Percentiles rank a stretch among this genome's conserved stretches.
These are phyloP conservation scores for Arctium lappa DNA, from an alignment of 129 eudicot genomes.

Conservation along the genomic window DNA sequence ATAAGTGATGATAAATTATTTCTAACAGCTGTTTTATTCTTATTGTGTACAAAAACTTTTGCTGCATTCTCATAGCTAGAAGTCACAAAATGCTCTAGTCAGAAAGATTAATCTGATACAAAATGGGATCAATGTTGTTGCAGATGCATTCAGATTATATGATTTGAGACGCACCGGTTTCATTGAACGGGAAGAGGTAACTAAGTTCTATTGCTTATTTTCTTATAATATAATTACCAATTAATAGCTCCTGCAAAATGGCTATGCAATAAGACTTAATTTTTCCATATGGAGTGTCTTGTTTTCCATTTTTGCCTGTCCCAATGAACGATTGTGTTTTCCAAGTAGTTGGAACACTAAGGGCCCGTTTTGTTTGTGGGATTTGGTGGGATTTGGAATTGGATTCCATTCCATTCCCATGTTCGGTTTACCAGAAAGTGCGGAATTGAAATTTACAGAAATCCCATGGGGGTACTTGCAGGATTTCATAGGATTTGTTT, in stretches of 20 bases:
- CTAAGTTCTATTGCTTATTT: background rate
- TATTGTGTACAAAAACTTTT: background rate
- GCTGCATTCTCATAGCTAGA: background rate
- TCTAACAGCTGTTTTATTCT: background rate
- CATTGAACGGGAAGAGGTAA: conserved; percentile 68
- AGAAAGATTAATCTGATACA: conserved; percentile 15
- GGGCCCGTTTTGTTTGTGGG: background rate
- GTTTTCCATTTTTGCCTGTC: background rate
- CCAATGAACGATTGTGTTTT: background rate
- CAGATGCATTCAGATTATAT: conserved; percentile 59
- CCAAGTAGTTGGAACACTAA: background rate
- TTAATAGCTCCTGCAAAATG: background rate
- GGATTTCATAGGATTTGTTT: background rate
- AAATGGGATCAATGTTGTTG: conserved; percentile 14
- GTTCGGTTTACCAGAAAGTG: background rate
- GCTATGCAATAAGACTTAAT: background rate
- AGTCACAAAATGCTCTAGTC: background rate
- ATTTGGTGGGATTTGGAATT: too few relatives aligned
- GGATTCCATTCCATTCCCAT: background rate
- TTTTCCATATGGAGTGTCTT: background rate
- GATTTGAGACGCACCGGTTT: conserved; percentile 61
- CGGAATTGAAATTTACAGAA: background rate
- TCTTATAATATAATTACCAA: background rate
- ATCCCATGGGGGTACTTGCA: background rate
- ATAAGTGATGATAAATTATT: conserved; percentile 1